Conservation (phyloP, 805 yeast species). For the Yarrowia bubula region DNA sequence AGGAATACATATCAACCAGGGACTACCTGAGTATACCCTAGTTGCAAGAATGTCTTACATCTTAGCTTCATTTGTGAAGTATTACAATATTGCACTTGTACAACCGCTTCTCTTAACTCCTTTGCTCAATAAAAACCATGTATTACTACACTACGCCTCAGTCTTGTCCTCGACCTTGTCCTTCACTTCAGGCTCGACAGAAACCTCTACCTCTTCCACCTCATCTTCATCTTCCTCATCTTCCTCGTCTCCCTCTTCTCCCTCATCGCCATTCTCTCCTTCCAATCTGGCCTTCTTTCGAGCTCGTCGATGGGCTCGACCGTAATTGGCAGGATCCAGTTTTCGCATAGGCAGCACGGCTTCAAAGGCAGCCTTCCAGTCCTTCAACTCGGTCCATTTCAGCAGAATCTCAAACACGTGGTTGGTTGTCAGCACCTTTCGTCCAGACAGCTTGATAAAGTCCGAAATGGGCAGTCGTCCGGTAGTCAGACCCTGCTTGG, state of each 20-base stretch:
- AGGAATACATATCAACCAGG: too few relatives aligned
- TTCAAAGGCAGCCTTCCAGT: slow-evolving; percentile 87
- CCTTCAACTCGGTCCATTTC: slow-evolving; percentile 70
- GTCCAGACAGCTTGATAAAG: slow-evolving; percentile 75
- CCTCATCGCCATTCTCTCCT: neutral
- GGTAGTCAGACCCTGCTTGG: slow-evolving; percentile 63
- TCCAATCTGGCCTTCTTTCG: slow-evolving; percentile 10
- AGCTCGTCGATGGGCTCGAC: slow-evolving; percentile 24
- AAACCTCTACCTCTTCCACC: slow-evolving; percentile 25
- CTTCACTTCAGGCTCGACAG: slow-evolving; percentile 3
- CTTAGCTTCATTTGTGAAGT: too few relatives aligned
- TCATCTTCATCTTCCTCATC: slow-evolving; percentile 32
- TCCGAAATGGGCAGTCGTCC: slow-evolving; percentile 85
- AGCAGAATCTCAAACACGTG: slow-evolving; percentile 90
- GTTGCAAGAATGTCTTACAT: too few relatives aligned
- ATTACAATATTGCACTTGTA: too few relatives aligned
- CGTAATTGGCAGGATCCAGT: slow-evolving; percentile 27
- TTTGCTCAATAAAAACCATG: neutral
- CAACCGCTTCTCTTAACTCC: too few relatives aligned
- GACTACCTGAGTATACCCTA: too few relatives aligned
- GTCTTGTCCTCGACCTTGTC: neutral
- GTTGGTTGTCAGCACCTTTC: slow-evolving; percentile 87
- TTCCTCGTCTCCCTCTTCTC: slow-evolving; percentile 14
- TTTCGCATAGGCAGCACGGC: slow-evolving; percentile 84
- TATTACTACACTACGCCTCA: neutral